Evolutionary conservation across 176 grass and related monocot species (phyloP).

Genomic region (Oryza nivara): DNA sequence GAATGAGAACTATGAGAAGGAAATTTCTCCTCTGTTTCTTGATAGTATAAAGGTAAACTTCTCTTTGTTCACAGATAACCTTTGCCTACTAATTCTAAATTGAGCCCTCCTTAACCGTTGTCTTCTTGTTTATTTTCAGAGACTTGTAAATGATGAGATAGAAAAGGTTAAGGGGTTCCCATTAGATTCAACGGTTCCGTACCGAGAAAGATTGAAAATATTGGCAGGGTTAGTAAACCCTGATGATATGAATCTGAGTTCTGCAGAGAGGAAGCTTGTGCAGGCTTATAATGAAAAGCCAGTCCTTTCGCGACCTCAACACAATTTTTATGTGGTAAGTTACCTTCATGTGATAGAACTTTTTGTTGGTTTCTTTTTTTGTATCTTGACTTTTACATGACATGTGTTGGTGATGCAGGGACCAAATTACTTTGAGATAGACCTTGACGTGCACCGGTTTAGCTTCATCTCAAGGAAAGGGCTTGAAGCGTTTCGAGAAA

Average conservation of each 20-base stretch:
- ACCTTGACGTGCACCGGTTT: constrained; percentile 90
- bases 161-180: constrained; percentile 92
- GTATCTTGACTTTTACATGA: constrained; percentile 24
- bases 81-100: background rate
- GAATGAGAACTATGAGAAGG: constrained; percentile 86
- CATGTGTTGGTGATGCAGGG: constrained; percentile 54
- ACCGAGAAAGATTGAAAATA: constrained; percentile 94
- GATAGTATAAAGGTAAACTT: constrained; percentile 79
- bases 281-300: constrained; percentile 96
- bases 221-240: constrained; percentile 87
- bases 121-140: constrained; percentile 49
- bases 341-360: background rate
- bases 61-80: constrained; percentile 9
- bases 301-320: constrained; percentile 84
- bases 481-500: constrained; percentile 78
- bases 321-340: constrained; percentile 82
- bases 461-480: constrained; percentile 96
- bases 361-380: constrained; percentile 14
- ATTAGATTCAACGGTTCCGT: constrained; percentile 75
- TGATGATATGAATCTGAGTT: constrained; percentile 85
- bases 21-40: constrained; percentile 79
- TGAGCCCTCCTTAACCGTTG: background rate
- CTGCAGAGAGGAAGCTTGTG: constrained; percentile 83
- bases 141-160: constrained; percentile 73
- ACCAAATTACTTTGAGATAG: constrained; percentile 96